Percentiles rank a stretch among this genome's conserved stretches.
Evolutionary conservation across 148 eudicot species (phyloP).

Genomic region (Polygonum aviculare): DNA sequence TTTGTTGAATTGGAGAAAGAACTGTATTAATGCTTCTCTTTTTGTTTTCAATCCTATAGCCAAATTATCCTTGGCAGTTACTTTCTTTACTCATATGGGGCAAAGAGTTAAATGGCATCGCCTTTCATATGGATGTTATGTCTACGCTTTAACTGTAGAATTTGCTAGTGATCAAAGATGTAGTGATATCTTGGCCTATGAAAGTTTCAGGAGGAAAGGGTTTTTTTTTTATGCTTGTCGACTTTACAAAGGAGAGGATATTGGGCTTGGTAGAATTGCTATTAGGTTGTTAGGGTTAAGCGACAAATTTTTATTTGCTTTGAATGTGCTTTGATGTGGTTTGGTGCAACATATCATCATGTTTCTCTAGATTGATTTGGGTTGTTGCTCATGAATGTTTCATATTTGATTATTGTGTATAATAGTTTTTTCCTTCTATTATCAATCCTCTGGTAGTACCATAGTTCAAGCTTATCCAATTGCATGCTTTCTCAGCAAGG

Average conservation of each 20-base stretch:
- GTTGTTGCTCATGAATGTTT: not conserved
- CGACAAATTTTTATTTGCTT: not conserved
- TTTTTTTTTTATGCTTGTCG: not conserved
- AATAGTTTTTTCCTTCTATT: not conserved
- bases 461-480: not conserved
- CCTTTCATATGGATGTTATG: too few relatives aligned
- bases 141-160: too few relatives aligned
- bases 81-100: not conserved
- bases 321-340: not conserved
- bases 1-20: too few relatives aligned
- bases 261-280: not conserved
- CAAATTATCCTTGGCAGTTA: slow-evolving; percentile 1
- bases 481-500: not conserved
- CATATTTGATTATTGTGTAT: not conserved
- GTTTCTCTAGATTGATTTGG: not conserved
- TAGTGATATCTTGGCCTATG: not conserved
- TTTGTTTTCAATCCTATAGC: too few relatives aligned
- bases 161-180: too few relatives aligned
- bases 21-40: too few relatives aligned
- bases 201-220: not conserved
- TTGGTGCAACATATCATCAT: not conserved
- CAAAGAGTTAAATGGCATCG: too few relatives aligned
- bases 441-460: not conserved
- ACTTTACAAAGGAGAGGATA: not conserved
- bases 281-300: not conserved